These are phyloP conservation scores for Cyberlindnera maritima DNA, from an alignment of 805 yeast species.

Conservation along the genomic window DNA sequence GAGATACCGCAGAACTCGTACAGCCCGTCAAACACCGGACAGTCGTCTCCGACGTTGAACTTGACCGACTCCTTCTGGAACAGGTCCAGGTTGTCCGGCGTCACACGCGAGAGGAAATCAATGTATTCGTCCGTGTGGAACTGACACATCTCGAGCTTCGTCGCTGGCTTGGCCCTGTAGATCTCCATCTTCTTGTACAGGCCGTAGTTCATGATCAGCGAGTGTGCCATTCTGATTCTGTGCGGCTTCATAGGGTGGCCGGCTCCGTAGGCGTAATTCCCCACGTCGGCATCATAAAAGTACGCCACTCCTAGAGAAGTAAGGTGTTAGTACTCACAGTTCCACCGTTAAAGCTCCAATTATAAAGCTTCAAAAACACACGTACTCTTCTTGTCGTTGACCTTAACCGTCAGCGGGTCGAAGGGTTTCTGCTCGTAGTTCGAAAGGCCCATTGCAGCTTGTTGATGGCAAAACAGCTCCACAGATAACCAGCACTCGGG, in stretches of 20 bases:
- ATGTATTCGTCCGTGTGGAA: conserved; percentile 97
- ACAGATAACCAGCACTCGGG: not conserved
- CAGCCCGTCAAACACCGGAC: conserved; percentile 79
- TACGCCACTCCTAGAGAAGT: conserved; percentile 67
- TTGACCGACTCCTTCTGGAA: conserved; percentile 85
- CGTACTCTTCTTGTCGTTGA: conserved; percentile 49
- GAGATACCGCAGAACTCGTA: conserved; percentile 75
- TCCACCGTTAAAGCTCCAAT: not conserved
- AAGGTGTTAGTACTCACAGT: too few species aligned
- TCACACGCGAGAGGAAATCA: conserved; percentile 84
- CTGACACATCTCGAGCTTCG: conserved; percentile 96
- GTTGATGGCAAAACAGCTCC: too few species aligned
- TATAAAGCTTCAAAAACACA: conserved; percentile 5
- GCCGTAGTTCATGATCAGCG: conserved; percentile 95
- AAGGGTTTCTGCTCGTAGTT: conserved; percentile 48
- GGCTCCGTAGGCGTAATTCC: conserved; percentile 96
- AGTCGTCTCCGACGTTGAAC: conserved; percentile 95
- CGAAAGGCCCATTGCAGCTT: conserved; percentile 17
- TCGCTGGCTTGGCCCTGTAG: conserved; percentile 90
- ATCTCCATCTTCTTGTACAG: conserved; percentile 96
- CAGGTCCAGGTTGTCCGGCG: conserved; percentile 87
- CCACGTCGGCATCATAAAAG: conserved; percentile 75
- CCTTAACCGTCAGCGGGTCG: conserved; percentile 56
- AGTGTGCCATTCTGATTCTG: conserved; percentile 97
- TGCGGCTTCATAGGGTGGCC: conserved; percentile 99